Evolutionary conservation across 176 grass and related monocot species (phyloP).

Genomic region (Phyllostachys edulis): DNA sequence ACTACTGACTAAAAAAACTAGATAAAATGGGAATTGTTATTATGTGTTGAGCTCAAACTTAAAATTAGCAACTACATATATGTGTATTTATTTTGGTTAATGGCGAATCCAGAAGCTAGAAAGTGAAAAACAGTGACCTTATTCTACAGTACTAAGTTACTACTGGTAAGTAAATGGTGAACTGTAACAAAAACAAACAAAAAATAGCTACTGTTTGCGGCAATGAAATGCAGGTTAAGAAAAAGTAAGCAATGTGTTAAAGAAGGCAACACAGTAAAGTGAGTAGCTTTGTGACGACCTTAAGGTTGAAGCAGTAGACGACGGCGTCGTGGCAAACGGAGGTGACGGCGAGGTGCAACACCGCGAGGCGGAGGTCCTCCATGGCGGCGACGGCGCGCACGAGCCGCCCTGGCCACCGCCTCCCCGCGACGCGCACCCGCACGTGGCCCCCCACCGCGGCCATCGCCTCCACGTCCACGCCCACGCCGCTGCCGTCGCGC

Average conservation of each 20-base stretch:
- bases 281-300: conserved; percentile 43
- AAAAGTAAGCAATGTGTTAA: not conserved
- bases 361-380: conserved; percentile 70
- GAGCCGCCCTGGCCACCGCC: conserved; percentile 47
- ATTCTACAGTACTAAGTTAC: not conserved
- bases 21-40: not conserved
- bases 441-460: conserved; percentile 77
- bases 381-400: conserved; percentile 58
- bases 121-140: not conserved
- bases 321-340: conserved; percentile 52
- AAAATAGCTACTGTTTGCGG: not conserved
- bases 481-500: conserved; percentile 32
- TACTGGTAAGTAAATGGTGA: not conserved
- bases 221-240: not conserved
- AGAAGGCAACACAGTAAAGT: not conserved
- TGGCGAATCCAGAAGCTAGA: not conserved
- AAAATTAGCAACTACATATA: not conserved
- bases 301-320: conserved; percentile 90
- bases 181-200: not conserved
- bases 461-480: conserved; percentile 58
- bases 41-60: not conserved
- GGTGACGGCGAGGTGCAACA: conserved; percentile 81
- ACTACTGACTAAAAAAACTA: not conserved
- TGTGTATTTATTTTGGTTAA: not conserved
- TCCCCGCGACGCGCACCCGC: conserved; percentile 69